phyloP scores from a whole-genome alignment of 768 basidiomycete species.

The Kwoniella botswanensis region DNA sequence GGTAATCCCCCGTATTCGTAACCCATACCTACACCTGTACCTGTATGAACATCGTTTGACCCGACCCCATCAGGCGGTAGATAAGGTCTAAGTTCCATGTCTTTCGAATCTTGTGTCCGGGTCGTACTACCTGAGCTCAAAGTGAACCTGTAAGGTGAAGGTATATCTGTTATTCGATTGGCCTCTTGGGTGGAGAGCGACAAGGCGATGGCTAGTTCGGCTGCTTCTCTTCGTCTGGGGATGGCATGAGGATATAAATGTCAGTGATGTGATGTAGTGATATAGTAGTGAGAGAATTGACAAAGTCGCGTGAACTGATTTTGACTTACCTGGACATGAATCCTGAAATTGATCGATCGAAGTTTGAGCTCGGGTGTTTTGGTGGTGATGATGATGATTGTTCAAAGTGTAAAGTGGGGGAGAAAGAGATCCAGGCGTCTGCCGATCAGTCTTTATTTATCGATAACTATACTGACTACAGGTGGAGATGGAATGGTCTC shows the following conservation, averaged over 20 bases:
- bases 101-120: constrained; percentile 39
- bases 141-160: background rate
- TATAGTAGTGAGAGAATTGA: background rate
- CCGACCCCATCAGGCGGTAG: constrained; percentile 8
- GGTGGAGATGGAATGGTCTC: no score
- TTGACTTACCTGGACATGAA: constrained; percentile 25
- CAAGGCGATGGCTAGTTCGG: constrained; percentile 47
- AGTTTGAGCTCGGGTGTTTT: constrained; percentile 1
- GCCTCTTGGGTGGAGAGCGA: constrained; percentile 47
- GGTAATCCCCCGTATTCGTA: constrained; percentile 5
- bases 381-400: background rate
- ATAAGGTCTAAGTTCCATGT: constrained; percentile 43
- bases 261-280: background rate
- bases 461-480: background rate
- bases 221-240: constrained; percentile 50
- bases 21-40: constrained; percentile 4
- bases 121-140: constrained; percentile 9
- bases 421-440: background rate
- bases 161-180: background rate
- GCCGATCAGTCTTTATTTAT: background rate
- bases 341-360: background rate
- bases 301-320: background rate
- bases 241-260: background rate
- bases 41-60: constrained; percentile 4
- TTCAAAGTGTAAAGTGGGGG: background rate